Evolutionary conservation across 768 basidiomycete genomes (phyloP).

Genomic region (Hypholoma sublateritium): DNA sequence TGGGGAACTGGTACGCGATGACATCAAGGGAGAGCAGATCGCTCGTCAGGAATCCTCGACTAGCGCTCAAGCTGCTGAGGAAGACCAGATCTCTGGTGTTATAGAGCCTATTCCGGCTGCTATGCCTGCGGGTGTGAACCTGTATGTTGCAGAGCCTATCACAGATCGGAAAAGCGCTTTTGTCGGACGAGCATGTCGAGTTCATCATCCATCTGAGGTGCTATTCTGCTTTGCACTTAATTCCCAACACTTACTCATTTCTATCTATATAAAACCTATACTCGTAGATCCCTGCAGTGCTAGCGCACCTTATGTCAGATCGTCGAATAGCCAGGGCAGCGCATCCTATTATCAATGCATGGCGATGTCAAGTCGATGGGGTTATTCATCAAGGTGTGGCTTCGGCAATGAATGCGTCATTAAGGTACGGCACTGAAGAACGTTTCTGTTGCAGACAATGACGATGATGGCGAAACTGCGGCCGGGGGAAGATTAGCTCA

Average conservation of each 20-base stretch:
- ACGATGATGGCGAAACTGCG: conserved; percentile 92
- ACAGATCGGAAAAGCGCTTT: conserved; percentile 84
- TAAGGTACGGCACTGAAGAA: neutral
- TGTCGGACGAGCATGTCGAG: conserved; percentile 79
- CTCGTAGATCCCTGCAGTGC: conserved; percentile 64
- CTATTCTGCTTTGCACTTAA: neutral
- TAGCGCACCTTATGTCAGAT: conserved; percentile 70
- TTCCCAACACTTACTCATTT: no score
- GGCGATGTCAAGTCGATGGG: conserved; percentile 69
- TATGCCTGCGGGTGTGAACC: conserved; percentile 59
- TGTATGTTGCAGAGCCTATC: conserved; percentile 78
- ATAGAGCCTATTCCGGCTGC: conserved; percentile 16
- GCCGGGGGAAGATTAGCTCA: conserved; percentile 91
- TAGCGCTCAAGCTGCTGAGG: conserved; percentile 1
- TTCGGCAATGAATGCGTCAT: neutral
- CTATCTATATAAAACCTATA: neutral
- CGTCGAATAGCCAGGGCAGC: conserved; percentile 71
- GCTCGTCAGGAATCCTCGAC: neutral
- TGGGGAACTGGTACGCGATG: conserved; percentile 56
- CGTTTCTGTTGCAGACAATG: conserved; percentile 64
- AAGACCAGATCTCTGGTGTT: conserved; percentile 5
- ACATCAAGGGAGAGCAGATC: conserved; percentile 30
- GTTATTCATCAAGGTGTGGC: conserved; percentile 71
- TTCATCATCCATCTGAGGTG: conserved; percentile 78
- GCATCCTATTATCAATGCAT: conserved; percentile 81